Base-by-base conservation (phyloP, 306 rosid genomes). In the Biancaea sappan region DNA sequence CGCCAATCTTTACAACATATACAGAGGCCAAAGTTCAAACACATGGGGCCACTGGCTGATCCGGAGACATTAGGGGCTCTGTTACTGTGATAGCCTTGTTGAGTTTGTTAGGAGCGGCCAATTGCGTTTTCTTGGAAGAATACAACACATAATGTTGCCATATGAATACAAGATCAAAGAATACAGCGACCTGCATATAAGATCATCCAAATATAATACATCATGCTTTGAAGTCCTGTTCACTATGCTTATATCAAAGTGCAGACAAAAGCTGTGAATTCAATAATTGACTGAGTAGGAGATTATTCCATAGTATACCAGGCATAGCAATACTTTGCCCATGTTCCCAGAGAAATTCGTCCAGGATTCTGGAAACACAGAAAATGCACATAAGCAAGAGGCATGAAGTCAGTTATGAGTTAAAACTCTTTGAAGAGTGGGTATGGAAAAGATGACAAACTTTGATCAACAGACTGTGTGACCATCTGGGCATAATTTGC, bases 381-480 rank as follows among this genome's bases (percentile, higher is more conserved):
- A 41, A 41, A 48, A 60, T 46, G 18, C 15, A 46, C 35, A 14
- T n/a, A 53, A 11, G 70, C 51, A 51, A 8, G 29, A 53, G 28
- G 62, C 47, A 71, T 5, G 2, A 12, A 79, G 16, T 70, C n/a
- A 66, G 3, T 44, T 52, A 65, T 13, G 5, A n/a, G n/a, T n/a
- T n/a, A n/a, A 74, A 35, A 29, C 47, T 41, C 26, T 48, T 28
- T 24, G n/a, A 26, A 32, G 52, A 22, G 43, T 28, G 68, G 62
- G 32, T 69, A 34, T 59, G 46, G 62, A 54, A 66, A 43, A 50
- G 60, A 72, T 40, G 46, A 69, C 76, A 50, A 12, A 91, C 97
- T 84, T 84, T 91, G 97, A 74, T 91, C 97, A 66, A 84, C 76
- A 58, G 97, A 91, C 10, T 91, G 97, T 29, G 82, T 71, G 71